These are phyloP conservation scores for Picea sitchensis DNA, from an alignment of 75 land plant species.

Conservation along the genomic window DNA sequence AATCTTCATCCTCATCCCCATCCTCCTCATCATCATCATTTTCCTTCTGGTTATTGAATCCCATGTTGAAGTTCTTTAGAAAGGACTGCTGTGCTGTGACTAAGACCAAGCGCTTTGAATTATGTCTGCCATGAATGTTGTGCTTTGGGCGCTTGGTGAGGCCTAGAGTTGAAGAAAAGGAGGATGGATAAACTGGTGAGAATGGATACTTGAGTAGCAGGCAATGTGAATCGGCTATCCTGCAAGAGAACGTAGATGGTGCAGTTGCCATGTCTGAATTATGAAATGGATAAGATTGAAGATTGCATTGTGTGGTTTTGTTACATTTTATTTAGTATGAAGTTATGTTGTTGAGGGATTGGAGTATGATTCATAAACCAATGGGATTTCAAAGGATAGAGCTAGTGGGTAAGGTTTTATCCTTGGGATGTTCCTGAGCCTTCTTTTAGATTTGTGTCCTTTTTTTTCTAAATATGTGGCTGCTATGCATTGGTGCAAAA, in stretches of 20 bases:
- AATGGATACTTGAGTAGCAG: neutral
- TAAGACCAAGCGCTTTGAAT: neutral
- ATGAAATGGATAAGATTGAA: neutral
- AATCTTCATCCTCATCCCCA: neutral
- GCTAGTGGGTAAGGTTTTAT: conserved; percentile 8
- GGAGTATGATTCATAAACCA: neutral
- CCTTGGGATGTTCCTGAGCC: no score
- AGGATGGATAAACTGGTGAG: no score
- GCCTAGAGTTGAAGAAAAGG: no score
- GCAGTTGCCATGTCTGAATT: neutral
- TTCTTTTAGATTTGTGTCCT: no score
- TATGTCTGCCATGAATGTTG: neutral
- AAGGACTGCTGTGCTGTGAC: neutral
- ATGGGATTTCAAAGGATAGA: neutral
- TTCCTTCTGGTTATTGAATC: neutral
- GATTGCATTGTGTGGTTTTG: neutral
- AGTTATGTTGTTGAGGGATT: neutral
- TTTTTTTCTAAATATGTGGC: no score
- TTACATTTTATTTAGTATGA: neutral
- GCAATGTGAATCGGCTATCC: neutral
- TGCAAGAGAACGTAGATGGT: neutral
- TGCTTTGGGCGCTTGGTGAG: neutral
- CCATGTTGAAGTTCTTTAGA: neutral
- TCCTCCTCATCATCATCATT: neutral
- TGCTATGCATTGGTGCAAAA: no score